Base-by-base conservation (phyloP, 1,284 basidiomycete genomes). In the Omphalotus olearius region DNA sequence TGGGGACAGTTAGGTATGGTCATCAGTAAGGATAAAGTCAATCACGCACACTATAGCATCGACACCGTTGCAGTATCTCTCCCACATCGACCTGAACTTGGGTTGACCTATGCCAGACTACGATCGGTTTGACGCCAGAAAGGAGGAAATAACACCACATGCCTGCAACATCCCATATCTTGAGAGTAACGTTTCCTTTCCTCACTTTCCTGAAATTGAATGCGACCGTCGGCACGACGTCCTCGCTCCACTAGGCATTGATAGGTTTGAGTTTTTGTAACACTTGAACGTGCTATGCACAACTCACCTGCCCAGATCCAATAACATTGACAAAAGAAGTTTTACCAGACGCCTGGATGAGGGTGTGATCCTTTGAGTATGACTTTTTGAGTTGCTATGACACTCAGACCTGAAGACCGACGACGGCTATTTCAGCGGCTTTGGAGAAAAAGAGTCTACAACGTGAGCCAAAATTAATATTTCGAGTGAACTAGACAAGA, bases 131-230 rank as follows among this genome's bases (percentile, higher is more conserved):
- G 14, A 42, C 6, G 28, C 35, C 26, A 26, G 42, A 16, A 38
- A 44, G 36, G 35, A 33, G 18, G 44, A 44, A 13, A 18, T 51
- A 50, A 44, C 9, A 30, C 35, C 17, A 62, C 75, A 55, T 56
- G 84, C 82, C 83, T 61, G 92, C 93, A 56, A 97, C 91, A 67
- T 97, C 94, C 94, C 94, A 98, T 44, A 98, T 84, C 69, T 93
- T 95, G 67, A 98, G 76, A 0, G 89, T 93, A 1, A 95, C 85
- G 57, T 93, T 95, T 3, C 93, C 93, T 60, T 91, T 93, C 56
- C 87, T 78, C 16, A 97, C 84, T 66, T 83, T 86, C 18, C 85
- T 79, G 63, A 91, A 84, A 63, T 94, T 94, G 75, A 93, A 97
- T 9, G 93, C 91, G 17, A 97, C 89, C 0, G 94, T 98, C 0